Percentiles rank a stretch among this genome's conserved stretches.
Conservation (phyloP, 495 filamentous ascomycete genomes). For the Jackrogersella minutella region DNA sequence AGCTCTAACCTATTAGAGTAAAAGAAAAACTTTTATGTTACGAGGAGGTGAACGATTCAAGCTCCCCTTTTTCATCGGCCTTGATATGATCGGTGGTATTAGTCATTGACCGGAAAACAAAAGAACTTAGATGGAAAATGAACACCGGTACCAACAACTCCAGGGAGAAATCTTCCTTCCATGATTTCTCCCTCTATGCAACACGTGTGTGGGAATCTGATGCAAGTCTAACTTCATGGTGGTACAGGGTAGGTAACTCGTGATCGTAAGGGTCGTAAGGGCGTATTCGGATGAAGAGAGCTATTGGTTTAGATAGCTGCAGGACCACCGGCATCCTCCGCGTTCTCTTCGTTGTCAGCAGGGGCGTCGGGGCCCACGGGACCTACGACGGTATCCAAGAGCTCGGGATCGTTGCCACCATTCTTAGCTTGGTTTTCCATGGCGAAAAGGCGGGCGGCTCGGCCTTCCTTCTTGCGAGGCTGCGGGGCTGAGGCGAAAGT, state of each 20-base stretch:
- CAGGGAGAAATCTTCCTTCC: constrained; percentile 21
- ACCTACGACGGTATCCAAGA: constrained; percentile 23
- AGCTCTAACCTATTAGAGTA: no score
- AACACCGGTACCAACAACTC: constrained; percentile 15
- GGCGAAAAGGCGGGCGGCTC: constrained; percentile 56
- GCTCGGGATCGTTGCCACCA: constrained; percentile 22
- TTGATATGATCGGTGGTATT: constrained; percentile 11
- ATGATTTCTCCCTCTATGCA: no score
- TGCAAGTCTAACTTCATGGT: constrained; percentile 30
- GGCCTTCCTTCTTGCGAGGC: constrained; percentile 61
- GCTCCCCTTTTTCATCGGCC: no score
- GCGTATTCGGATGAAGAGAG: background rate
- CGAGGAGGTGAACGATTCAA: no score
- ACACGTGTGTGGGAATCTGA: constrained; percentile 26
- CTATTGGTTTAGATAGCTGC: background rate
- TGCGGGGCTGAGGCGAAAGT: constrained; percentile 52
- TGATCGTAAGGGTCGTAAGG: constrained; percentile 13
- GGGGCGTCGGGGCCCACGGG: constrained; percentile 20
- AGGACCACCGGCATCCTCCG: background rate
- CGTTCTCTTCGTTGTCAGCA: constrained; percentile 2
- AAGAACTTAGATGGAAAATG: constrained; percentile 6
- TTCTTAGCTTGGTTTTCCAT: constrained; percentile 45
- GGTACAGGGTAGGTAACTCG: constrained; percentile 19
- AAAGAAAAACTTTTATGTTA: no score
- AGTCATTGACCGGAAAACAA: background rate